phyloP scores from a whole-genome alignment of 1,284 basidiomycete genomes.

The Sporisorium exsertum region DNA sequence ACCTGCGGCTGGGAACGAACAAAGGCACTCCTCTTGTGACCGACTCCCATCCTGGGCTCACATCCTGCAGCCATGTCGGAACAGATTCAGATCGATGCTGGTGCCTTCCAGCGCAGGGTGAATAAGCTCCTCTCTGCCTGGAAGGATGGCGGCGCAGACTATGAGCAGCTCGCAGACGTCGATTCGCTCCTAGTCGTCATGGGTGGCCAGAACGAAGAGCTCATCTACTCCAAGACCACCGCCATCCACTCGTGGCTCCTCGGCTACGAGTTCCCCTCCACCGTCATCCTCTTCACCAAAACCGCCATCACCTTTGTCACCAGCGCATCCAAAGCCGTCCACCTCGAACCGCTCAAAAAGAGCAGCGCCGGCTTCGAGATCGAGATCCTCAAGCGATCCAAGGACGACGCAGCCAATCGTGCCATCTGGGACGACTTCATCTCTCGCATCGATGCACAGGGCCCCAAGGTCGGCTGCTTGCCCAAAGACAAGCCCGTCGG shows the following conservation, averaged over 20 bases:
- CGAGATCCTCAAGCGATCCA: slow-evolving; percentile 68
- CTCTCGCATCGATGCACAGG: slow-evolving; percentile 31
- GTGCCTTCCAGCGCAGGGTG: slow-evolving; percentile 52
- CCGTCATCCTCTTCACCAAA: slow-evolving; percentile 81
- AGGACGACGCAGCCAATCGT: slow-evolving; percentile 70
- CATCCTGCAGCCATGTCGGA: slow-evolving; percentile 47
- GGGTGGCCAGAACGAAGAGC: slow-evolving; percentile 55
- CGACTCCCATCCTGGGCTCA: neutral
- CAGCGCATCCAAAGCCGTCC: slow-evolving; percentile 80
- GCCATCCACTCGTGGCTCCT: slow-evolving; percentile 81
- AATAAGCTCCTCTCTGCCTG: slow-evolving; percentile 44
- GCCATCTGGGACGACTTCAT: slow-evolving; percentile 66
- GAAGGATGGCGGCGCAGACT: slow-evolving; percentile 44
- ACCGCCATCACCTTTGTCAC: slow-evolving; percentile 83
- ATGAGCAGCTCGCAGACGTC: slow-evolving; percentile 31
- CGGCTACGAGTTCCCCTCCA: slow-evolving; percentile 96
- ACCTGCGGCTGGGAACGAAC: neutral
- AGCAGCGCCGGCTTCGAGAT: slow-evolving; percentile 58
- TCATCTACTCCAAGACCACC: slow-evolving; percentile 56
- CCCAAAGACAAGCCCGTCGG: slow-evolving; percentile 82
- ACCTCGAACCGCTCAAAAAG: slow-evolving; percentile 55
- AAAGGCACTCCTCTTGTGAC: neutral
- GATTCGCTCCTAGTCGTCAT: slow-evolving; percentile 55
- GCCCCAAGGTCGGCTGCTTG: slow-evolving; percentile 71
- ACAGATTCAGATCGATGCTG: slow-evolving; percentile 57